Percentiles rank a stretch among this genome's conserved stretches.
Conservation (phyloP, 768 basidiomycete genomes). For the Termitomyces sp. region DNA sequence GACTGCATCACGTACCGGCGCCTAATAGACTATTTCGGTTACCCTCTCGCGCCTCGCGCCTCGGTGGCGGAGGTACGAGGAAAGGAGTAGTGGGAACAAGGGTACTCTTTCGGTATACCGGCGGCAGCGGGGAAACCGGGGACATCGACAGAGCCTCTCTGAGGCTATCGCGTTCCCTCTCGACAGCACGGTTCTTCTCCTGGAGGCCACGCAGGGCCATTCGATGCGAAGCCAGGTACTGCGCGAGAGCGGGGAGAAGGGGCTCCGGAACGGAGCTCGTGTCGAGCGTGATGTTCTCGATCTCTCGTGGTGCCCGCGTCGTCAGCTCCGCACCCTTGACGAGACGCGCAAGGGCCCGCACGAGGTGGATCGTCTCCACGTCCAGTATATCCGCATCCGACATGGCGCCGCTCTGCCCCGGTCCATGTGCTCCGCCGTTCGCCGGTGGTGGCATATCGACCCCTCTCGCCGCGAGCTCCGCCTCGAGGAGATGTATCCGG, state of each 20-base stretch:
- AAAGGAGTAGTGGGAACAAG: neutral
- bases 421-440: no score
- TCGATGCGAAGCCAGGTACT: slow-evolving; percentile 4
- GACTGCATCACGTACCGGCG: neutral
- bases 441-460: neutral
- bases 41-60: neutral
- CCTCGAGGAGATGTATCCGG: slow-evolving; percentile 7
- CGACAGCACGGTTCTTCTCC: neutral
- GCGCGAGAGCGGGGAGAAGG: slow-evolving; percentile 5
- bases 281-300: neutral
- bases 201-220: neutral
- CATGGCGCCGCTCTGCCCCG: no score
- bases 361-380: neutral
- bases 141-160: neutral
- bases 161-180: slow-evolving; percentile 1
- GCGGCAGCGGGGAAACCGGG: neutral
- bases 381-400: neutral
- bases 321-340: neutral
- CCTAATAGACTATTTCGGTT: neutral
- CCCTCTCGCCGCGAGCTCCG: neutral
- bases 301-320: neutral
- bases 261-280: neutral
- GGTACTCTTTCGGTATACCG: neutral
- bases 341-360: neutral
- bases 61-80: neutral